phyloP scores from a whole-genome alignment of 2,329 filamentous ascomycete species.

The Colletotrichum salicis region DNA sequence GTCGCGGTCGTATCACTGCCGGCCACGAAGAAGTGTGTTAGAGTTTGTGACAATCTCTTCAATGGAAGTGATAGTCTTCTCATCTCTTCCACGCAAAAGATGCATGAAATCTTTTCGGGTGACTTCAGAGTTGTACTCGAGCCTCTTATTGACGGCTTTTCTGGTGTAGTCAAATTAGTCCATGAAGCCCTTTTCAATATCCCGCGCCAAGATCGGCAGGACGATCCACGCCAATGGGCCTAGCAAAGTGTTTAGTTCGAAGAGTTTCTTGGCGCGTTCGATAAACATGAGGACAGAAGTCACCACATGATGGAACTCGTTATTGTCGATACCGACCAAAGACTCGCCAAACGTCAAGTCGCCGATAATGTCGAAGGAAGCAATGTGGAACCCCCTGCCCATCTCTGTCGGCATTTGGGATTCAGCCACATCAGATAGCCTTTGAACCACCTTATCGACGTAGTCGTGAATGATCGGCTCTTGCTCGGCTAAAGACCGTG shows the following conservation, averaged over 20 bases:
- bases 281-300: slow-evolving; percentile 36
- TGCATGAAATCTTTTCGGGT: slow-evolving; percentile 36
- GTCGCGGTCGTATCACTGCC: slow-evolving; percentile 49
- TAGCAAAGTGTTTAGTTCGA: slow-evolving; percentile 3
- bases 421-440: slow-evolving; percentile 32
- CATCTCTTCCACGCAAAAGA: slow-evolving; percentile 24
- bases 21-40: slow-evolving; percentile 38
- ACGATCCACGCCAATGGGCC: background rate
- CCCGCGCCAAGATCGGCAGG: background rate
- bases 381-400: slow-evolving; percentile 11
- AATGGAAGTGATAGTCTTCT: background rate
- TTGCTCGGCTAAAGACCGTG: slow-evolving; percentile 42
- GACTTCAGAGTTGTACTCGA: slow-evolving; percentile 14
- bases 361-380: slow-evolving; percentile 45
- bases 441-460: slow-evolving; percentile 39
- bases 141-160: slow-evolving; percentile 23
- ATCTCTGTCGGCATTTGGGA: slow-evolving; percentile 12
- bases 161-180: slow-evolving; percentile 6
- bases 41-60: slow-evolving; percentile 12
- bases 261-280: slow-evolving; percentile 24
- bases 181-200: no score
- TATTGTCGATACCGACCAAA: slow-evolving; percentile 40
- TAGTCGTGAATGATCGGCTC: slow-evolving; percentile 41
- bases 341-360: slow-evolving; percentile 43
- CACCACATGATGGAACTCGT: slow-evolving; percentile 40